These are phyloP conservation scores for Sphaerobolus stellatus DNA, from an alignment of 1,284 basidiomycete species.

Conservation along the genomic window DNA sequence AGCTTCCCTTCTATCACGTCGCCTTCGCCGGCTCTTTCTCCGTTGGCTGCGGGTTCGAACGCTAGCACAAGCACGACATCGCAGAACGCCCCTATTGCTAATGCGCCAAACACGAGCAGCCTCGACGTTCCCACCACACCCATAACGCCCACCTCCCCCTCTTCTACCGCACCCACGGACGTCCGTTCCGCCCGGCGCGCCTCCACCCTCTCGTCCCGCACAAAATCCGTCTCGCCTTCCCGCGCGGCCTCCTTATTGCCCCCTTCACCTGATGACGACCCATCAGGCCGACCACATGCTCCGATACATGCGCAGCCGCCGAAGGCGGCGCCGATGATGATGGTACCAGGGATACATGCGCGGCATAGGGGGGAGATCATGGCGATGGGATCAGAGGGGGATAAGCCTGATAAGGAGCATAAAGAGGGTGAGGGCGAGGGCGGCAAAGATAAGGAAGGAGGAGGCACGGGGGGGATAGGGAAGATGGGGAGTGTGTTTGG, in stretches of 20 bases:
- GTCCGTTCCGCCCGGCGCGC: no score
- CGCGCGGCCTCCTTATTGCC: not conserved
- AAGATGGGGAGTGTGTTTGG: constrained; percentile 27
- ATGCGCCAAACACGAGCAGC: no score
- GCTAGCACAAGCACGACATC: not conserved
- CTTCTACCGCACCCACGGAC: no score
- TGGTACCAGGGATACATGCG: constrained; percentile 76
- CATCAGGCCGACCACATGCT: constrained; percentile 33
- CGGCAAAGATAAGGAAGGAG: constrained; percentile 34
- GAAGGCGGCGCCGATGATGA: constrained; percentile 74
- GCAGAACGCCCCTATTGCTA: no score
- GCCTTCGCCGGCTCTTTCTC: not conserved
- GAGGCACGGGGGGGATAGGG: constrained; percentile 30
- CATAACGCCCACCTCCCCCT: not conserved
- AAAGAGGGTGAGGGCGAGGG: constrained; percentile 43
- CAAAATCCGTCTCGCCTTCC: not conserved
- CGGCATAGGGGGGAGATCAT: constrained; percentile 76
- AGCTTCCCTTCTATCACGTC: not conserved
- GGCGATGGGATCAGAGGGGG: constrained; percentile 72
- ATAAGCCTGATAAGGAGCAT: constrained; percentile 40
- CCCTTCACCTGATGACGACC: not conserved
- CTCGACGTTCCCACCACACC: constrained; percentile 1
- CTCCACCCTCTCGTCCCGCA: not conserved
- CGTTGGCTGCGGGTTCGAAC: not conserved
- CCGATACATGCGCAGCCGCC: constrained; percentile 69